These are phyloP conservation scores for Xylaria flabelliformis DNA, from an alignment of 495 filamentous ascomycete species.

Conservation along the genomic window DNA sequence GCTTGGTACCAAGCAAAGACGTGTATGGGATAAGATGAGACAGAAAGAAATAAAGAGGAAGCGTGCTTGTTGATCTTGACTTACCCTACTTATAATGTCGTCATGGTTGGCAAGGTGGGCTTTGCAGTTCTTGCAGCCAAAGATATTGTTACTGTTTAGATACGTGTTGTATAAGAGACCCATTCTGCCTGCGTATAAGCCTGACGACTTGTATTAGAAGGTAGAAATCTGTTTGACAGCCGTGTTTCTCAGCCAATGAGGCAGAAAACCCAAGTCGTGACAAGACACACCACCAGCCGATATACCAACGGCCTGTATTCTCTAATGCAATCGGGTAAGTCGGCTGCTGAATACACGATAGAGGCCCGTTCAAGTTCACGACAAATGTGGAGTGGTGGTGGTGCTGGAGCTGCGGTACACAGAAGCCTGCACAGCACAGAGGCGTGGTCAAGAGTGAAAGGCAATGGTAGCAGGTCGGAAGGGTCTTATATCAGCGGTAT, in stretches of 20 bases:
- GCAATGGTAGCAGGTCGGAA: background rate
- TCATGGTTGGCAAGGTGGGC: constrained; percentile 93
- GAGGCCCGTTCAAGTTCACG: background rate
- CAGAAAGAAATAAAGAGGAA: constrained; percentile 18
- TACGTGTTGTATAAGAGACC: constrained; percentile 96
- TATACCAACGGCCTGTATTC: background rate
- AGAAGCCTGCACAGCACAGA: background rate
- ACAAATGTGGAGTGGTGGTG: background rate
- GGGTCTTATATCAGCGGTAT: background rate
- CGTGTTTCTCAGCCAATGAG: background rate
- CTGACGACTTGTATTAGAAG: background rate
- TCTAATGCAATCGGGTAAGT: background rate
- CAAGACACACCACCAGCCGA: background rate
- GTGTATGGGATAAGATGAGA: constrained; percentile 4
- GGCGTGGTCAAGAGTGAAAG: background rate
- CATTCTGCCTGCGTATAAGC: constrained; percentile 60
- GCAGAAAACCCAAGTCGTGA: background rate
- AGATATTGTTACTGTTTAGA: constrained; percentile 86
- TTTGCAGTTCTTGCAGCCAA: constrained; percentile 95
- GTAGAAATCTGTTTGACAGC: background rate
- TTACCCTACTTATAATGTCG: constrained; percentile 91
- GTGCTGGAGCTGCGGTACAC: background rate
- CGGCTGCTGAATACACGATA: background rate
- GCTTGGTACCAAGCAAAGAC: background rate
- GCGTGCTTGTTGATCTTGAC: constrained; percentile 34